Evolutionary conservation across 2,329 filamentous ascomycete genomes (phyloP), one percentile per base, ranked within the genome.

Genomic region (Fusarium citri): DNA sequence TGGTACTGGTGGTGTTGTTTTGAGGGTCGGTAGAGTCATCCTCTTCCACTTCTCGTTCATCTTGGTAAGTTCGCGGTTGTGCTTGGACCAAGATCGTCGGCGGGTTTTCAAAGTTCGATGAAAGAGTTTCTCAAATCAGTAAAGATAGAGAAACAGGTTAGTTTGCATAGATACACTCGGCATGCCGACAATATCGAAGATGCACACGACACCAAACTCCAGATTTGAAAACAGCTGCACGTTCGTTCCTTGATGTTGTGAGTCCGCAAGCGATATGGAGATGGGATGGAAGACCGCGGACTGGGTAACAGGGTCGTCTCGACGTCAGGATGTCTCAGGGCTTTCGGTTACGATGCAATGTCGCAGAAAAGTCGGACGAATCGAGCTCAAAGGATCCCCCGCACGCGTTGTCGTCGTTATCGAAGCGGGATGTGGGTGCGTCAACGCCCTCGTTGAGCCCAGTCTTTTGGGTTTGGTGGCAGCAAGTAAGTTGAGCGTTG

Each of bases 11-110:
- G 72, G 68, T 11, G 68, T 69, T 25, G 74, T 72, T 49, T 73
- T 72, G 22, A 78, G 68, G 48, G 67, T 74, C 9, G 77, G 75
- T 28, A 79, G 73, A 56, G 78, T 76, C 70, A 68, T 78, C 67
- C 78, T 76, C 71, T 76, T 81, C 78, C 78, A 80, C 53, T 74
- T 76, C 25, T 80, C 79, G 55, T 71, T 77, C 77, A 79, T 81
- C 45, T 55, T 63, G 56, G 37, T 42, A 22, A 45, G 46, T 31
- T 66, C 55, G 46, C 30, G 23, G 37, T 55, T 37, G 22, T 42
- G 53, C 31, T 37, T 42, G 47, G 8, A 28, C n/a, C 20, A 30
- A 30, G 48, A 41, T 64, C 16, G 57, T 49, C 40, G 50, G 23
- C 56, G n/a, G 45, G 22, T 25, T 49, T 53, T 69, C 30, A 28